Conservation (phyloP, 164 flowering plant genomes). For the Aristolochia californica region DNA sequence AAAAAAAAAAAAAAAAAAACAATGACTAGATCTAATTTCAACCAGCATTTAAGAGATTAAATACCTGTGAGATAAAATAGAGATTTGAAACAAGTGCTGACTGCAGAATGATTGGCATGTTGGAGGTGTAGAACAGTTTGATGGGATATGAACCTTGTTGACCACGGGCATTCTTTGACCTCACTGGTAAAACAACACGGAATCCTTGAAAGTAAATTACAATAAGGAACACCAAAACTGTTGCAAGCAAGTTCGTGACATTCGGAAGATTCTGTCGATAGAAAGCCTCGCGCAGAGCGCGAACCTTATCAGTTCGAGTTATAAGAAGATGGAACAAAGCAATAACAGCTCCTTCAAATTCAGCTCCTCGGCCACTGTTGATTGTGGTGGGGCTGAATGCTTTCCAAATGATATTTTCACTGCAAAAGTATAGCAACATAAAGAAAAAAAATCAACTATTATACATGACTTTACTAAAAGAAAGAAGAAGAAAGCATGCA, state of each 20-base stretch:
- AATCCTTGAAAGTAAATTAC: constrained; percentile 48
- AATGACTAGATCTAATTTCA: neutral
- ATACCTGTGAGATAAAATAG: constrained; percentile 47
- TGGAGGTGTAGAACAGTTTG: constrained; percentile 47
- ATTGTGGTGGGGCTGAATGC: constrained; percentile 50
- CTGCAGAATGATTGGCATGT: constrained; percentile 51
- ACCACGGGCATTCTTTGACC: constrained; percentile 44
- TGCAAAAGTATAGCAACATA: constrained; percentile 7
- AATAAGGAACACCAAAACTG: constrained; percentile 33
- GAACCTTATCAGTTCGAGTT: constrained; percentile 33
- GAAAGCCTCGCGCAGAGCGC: constrained; percentile 41
- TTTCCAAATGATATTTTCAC: constrained; percentile 45
- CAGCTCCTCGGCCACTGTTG: constrained; percentile 40
- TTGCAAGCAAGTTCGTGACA: constrained; percentile 35
- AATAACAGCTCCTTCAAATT: constrained; percentile 42
- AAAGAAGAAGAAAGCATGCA: constrained; percentile 4
- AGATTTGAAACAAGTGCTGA: constrained; percentile 50
- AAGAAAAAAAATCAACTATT: neutral
- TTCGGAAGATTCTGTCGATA: constrained; percentile 42
- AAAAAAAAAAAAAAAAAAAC: neutral
- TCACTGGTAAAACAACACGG: constrained; percentile 43
- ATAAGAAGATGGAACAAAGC: constrained; percentile 35
- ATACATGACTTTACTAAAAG: neutral
- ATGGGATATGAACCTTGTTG: constrained; percentile 50
- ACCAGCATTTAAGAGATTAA: neutral